Base-by-base conservation (phyloP, 306 rosid species). In the Vigna nakashimae region DNA sequence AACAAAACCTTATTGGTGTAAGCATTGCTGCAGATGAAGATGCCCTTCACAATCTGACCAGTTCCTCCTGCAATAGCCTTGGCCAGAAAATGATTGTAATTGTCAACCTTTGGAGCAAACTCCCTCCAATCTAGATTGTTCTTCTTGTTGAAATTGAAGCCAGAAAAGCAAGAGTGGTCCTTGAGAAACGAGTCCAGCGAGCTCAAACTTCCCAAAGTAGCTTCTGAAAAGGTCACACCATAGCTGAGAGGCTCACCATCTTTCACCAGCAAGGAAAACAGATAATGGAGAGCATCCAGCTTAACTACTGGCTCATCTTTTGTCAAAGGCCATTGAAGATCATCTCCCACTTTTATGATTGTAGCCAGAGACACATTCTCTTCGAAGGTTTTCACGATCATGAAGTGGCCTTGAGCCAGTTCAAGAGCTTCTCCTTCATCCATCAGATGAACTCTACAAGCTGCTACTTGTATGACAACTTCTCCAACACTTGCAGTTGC, bases 241-340 rank as follows among this genome's bases (percentile, higher is more conserved):
- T 92, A 95, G 86, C 96, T 95, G n/a, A 95, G 91, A 69, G 96
- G 89, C 76, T 95, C 97, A 5, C 96, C 99, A 38, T 89, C 94
- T 34, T 80, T 83, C 83, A 92, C 89, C 10, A 90, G 94, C 89
- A 95, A 53, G 0, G 99, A 80, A 73, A 95, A 95, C 20, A 95
- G 82, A 65, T 95, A 95, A 78, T 84, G 84, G 12, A 92, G 82
- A 51, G 91, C 75, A 74, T 86, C 91, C 0, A 95, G 80, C 89
- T 88, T 92, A 84, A 95, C 94, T 0, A 95, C 99, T 2, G 97
- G 99, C 90, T 92, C 98, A 73, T 95, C 99, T 79, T 92, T 92
- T 15, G 99, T 92, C 78, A 95, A 75, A n/a, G 98, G 99, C 98
- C 99, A 95, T 14, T 90, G 94, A 60, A 95, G 77, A 32, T 91